Percentiles rank a stretch among this genome's conserved stretches.
These are phyloP conservation scores for Aureobasidium sp. DNA, from an alignment of 2,329 filamentous ascomycete genomes.

Conservation along the genomic window DNA sequence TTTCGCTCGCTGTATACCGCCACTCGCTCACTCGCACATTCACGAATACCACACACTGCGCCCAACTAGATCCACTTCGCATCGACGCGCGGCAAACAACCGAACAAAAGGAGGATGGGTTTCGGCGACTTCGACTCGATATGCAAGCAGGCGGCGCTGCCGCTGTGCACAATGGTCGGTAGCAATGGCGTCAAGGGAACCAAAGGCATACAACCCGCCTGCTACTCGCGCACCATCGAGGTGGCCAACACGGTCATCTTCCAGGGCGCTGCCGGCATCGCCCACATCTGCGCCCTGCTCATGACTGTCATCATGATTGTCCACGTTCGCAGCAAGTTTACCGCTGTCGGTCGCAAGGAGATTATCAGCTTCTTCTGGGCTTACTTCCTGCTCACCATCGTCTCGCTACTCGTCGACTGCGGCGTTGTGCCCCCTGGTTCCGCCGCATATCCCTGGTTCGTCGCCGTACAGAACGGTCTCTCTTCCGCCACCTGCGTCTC, in stretches of 20 bases:
- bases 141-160: conserved; percentile 76
- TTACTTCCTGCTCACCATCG: conserved; percentile 82
- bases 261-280: conserved; percentile 79
- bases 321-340: conserved; percentile 95
- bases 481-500: conserved; percentile 79
- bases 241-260: conserved; percentile 98
- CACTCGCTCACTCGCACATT: neutral
- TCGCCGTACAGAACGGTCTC: conserved; percentile 76
- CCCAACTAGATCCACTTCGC: neutral
- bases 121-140: conserved; percentile 87
- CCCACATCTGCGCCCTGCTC: conserved; percentile 79
- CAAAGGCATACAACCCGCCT: conserved; percentile 67
- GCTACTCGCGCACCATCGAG: conserved; percentile 91
- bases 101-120: conserved; percentile 50
- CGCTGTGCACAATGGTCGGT: conserved; percentile 79
- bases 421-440: conserved; percentile 83
- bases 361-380: conserved; percentile 93
- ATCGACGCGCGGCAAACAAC: neutral
- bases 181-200: conserved; percentile 57
- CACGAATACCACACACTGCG: neutral
- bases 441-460: conserved; percentile 79
- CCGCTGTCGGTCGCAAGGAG: conserved; percentile 73
- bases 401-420: conserved; percentile 83
- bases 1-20: neutral
- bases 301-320: conserved; percentile 98